phyloP scores from a whole-genome alignment of 306 rosid genomes.

The Geum urbanum region DNA sequence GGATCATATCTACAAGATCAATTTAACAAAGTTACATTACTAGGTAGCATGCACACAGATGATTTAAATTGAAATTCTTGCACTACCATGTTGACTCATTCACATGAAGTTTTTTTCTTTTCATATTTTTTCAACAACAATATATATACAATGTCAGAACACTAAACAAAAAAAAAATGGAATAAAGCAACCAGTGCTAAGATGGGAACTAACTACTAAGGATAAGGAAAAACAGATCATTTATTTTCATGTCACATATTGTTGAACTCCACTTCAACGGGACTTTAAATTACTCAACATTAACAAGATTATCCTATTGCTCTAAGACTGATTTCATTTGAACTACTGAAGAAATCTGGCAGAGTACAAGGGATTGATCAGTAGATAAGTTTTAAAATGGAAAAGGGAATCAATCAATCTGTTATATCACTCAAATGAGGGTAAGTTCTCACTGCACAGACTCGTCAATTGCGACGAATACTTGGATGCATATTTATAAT shows the following conservation, averaged over 20 bases:
- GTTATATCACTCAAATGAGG: too few relatives aligned
- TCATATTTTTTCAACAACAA: not conserved
- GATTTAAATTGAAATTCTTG: not conserved
- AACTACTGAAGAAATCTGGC: not conserved
- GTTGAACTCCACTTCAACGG: not conserved
- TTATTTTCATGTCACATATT: not conserved
- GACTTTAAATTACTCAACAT: not conserved
- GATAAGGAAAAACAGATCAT: not conserved
- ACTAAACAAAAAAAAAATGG: too few relatives aligned
- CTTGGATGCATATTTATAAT: not conserved
- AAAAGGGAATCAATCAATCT: not conserved
- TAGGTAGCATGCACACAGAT: constrained; percentile 2
- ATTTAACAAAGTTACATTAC: not conserved
- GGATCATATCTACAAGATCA: not conserved
- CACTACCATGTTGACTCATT: not conserved
- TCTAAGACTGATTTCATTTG: not conserved
- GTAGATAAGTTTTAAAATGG: not conserved
- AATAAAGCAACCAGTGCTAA: not conserved
- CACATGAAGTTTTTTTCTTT: not conserved
- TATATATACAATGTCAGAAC: too few relatives aligned
- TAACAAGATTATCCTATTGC: not conserved
- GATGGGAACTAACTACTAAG: not conserved
- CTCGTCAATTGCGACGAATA: not conserved
- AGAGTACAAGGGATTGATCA: not conserved
- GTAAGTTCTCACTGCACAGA: not conserved